Percentiles rank a stretch among this genome's conserved stretches.
Conservation (phyloP, 306 rosid species). For the Heteromeles arbutifolia region DNA sequence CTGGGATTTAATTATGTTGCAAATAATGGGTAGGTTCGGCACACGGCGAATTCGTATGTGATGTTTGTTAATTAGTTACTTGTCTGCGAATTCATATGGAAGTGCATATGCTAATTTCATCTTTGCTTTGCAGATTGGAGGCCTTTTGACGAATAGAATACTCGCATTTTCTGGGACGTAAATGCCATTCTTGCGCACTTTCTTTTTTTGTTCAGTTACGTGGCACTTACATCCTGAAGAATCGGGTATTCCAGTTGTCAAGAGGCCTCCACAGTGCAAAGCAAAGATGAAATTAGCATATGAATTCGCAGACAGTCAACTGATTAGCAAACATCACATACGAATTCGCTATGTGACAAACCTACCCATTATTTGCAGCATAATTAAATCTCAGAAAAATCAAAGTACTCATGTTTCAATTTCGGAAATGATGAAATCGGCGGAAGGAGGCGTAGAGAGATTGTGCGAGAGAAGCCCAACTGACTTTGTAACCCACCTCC, state of each 20-base stretch:
- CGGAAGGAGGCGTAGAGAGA: too few species aligned
- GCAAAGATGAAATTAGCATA: background rate
- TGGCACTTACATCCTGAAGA: background rate
- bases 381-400: background rate
- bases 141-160: slow-evolving; percentile 76
- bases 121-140: slow-evolving; percentile 60
- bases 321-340: background rate
- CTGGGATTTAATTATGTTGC: background rate
- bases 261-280: slow-evolving; percentile 79
- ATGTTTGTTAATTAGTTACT: background rate
- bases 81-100: background rate
- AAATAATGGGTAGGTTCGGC: slow-evolving; percentile 60
- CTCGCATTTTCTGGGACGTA: slow-evolving; percentile 91
- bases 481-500: too few species aligned
- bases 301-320: background rate
- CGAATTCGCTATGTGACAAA: slow-evolving; percentile 72
- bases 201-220: background rate
- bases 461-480: too few species aligned
- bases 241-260: slow-evolving; percentile 67
- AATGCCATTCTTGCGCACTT: slow-evolving; percentile 26
- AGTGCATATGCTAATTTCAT: background rate
- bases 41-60: slow-evolving; percentile 42
- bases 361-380: slow-evolving; percentile 31
- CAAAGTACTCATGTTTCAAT: too few species aligned
- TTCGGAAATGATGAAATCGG: too few species aligned